phyloP scores from a whole-genome alignment of 2,329 filamentous ascomycete species.

The Beauveria medogensis region DNA sequence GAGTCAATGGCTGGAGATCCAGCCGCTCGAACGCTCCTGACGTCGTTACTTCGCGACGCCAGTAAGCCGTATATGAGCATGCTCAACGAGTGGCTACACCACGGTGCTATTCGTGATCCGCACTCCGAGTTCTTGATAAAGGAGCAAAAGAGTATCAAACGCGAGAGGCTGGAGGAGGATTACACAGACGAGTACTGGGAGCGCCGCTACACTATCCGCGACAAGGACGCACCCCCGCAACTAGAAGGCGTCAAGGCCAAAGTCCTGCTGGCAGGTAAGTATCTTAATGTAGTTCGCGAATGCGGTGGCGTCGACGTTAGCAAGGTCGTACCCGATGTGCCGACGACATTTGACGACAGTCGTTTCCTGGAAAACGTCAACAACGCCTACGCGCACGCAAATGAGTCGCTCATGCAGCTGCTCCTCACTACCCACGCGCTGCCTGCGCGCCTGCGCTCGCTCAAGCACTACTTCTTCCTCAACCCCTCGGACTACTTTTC shows the following conservation, averaged over 20 bases:
- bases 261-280: slow-evolving; percentile 90
- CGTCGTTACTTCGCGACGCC: slow-evolving; percentile 74
- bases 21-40: slow-evolving; percentile 72
- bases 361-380: slow-evolving; percentile 95
- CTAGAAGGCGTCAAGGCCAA: slow-evolving; percentile 87
- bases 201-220: slow-evolving; percentile 88
- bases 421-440: slow-evolving; percentile 89
- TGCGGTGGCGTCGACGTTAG: slow-evolving; percentile 93
- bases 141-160: slow-evolving; percentile 88
- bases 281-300: slow-evolving; percentile 94
- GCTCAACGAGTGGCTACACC: slow-evolving; percentile 97
- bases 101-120: slow-evolving; percentile 88
- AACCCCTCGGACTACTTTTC: slow-evolving; percentile 97
- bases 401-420: slow-evolving; percentile 83
- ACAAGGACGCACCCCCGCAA: slow-evolving; percentile 85
- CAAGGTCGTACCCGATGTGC: slow-evolving; percentile 81
- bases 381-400: slow-evolving; percentile 87
- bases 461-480: slow-evolving; percentile 99
- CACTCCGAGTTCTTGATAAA: slow-evolving; percentile 92
- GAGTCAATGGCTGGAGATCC: slow-evolving; percentile 92
- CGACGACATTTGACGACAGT: slow-evolving; percentile 82
- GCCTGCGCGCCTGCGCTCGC: slow-evolving; percentile 74
- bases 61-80: slow-evolving; percentile 95
- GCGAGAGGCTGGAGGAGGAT: slow-evolving; percentile 86
- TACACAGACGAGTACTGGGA: slow-evolving; percentile 99